These are phyloP conservation scores for Ceratocystis cubensis DNA, from an alignment of 2,329 filamentous ascomycete species.

Conservation along the genomic window DNA sequence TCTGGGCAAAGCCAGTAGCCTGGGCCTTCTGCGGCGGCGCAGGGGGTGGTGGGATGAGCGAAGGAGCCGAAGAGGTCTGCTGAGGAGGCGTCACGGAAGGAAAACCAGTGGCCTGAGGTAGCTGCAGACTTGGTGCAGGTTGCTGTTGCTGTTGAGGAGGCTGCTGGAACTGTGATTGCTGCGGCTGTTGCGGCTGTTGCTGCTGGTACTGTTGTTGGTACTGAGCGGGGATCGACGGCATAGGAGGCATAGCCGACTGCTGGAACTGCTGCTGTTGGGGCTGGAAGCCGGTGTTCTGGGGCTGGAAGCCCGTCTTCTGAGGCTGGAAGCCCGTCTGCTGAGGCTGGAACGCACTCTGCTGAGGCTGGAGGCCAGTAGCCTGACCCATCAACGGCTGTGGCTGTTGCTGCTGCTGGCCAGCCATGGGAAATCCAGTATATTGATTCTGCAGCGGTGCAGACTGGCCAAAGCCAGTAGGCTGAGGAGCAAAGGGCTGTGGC, in stretches of 20 bases:
- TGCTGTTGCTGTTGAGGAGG: conserved; percentile 32
- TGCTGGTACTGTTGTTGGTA: conserved; percentile 47
- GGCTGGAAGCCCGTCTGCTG: conserved; percentile 19
- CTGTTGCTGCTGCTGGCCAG: conserved; percentile 39
- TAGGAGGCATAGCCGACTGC: conserved; percentile 42
- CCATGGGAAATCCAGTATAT: conserved; percentile 48
- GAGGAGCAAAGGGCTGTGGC: conserved; percentile 42
- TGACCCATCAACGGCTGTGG: conserved; percentile 50
- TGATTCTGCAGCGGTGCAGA: conserved; percentile 41
- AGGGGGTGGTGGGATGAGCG: conserved; percentile 34
- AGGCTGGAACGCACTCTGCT: conserved; percentile 18
- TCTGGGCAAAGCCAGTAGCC: conserved; percentile 51
- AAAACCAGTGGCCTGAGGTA: conserved; percentile 36
- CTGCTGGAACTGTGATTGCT: conserved; percentile 33
- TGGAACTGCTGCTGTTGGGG: conserved; percentile 45
- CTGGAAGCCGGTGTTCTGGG: conserved; percentile 14
- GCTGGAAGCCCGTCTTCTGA: conserved; percentile 18
- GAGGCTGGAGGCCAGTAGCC: conserved; percentile 24
- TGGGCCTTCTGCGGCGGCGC: conserved; percentile 53
- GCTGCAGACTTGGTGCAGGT: conserved; percentile 31
- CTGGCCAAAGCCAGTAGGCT: conserved; percentile 46
- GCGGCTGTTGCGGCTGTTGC: conserved; percentile 34
- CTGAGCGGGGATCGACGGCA: conserved; percentile 48
- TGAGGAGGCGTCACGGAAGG: conserved; percentile 38
- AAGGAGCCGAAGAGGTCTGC: conserved; percentile 33